Conservation (phyloP, 768 basidiomycete species). For the button mushroom (Agaricus bisporus) region DNA sequence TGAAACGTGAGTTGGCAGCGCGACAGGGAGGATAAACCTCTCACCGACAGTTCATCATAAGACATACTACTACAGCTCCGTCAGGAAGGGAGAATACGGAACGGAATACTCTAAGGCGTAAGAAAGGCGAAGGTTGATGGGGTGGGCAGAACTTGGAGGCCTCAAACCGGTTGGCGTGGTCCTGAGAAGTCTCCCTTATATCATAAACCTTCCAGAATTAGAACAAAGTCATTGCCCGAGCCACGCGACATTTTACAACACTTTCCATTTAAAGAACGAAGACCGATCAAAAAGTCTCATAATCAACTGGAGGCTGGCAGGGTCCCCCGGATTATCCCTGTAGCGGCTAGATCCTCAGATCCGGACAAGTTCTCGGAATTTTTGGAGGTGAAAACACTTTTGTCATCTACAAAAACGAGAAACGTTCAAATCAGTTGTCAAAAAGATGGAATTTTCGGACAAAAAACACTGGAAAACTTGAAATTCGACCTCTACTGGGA, state of each 20-base stretch:
- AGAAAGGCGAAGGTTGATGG: background rate
- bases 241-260: conserved; percentile 9
- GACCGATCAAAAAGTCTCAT: conserved; percentile 4
- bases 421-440: too few species aligned
- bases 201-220: conserved; percentile 2
- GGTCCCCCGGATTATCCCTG: too few species aligned
- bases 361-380: too few species aligned
- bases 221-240: conserved; percentile 5
- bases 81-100: background rate
- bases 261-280: background rate
- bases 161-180: conserved; percentile 5
- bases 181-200: background rate
- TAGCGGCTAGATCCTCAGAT: too few species aligned
- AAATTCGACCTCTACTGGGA: too few species aligned
- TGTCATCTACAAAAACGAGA: too few species aligned
- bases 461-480: too few species aligned
- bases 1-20: conserved; percentile 5
- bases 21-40: background rate
- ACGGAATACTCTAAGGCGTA: background rate
- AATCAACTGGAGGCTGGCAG: too few species aligned
- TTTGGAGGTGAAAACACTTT: too few species aligned
- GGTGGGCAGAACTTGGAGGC: background rate
- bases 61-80: conserved; percentile 4
- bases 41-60: conserved; percentile 5
- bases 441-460: too few species aligned